Base-by-base conservation (phyloP, 371 early-diverging fungal genomes). In the Cokeromyces recurvatus region DNA sequence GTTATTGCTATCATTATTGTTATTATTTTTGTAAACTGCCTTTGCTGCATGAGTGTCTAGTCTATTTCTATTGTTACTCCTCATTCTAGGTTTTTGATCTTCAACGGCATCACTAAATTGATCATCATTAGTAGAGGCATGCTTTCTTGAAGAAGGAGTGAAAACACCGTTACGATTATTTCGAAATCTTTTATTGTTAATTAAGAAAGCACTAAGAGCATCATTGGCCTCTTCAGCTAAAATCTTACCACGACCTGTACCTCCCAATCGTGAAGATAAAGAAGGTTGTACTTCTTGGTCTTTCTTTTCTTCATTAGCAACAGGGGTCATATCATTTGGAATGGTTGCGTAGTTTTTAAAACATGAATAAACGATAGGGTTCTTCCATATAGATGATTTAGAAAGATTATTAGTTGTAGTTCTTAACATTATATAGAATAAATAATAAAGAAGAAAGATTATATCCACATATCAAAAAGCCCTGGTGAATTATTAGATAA, bases 241-340 rank as follows among this genome's bases (percentile, higher is more conserved):
- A 11, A 48, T 36, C 21, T 63, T 60, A 36, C 72, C 72, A 55
- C 72, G 66, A 32, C 72, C 72, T 37, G 64, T 43, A 41, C 72
- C 72, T 20, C 65, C 65, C 19, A 71, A 43, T 42, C 72, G 66
- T 22, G 48, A 46, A 20, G 71, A 64, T 36, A 58, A 53, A 20
- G 31, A 16, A 4, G 43, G 22, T n/a, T n/a, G n/a, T n/a, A n/a
- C n/a, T n/a, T n/a, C n/a, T n/a, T n/a, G n/a, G n/a, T n/a, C n/a
- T n/a, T n/a, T n/a, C 32, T 27, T 38, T 12, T 32, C n/a, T 8
- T 45, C 41, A n/a, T 46, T 19, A 31, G 43, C 19, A 32, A 20
- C 22, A 43, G 44, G 44, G 34, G 44, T 43, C n/a, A n/a, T n/a
- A n/a, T n/a, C n/a, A n/a, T n/a, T n/a, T n/a, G n/a, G n/a, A 19